These are phyloP conservation scores for Flaveria sonorensis DNA, from an alignment of 129 eudicot species.

Conservation along the genomic window DNA sequence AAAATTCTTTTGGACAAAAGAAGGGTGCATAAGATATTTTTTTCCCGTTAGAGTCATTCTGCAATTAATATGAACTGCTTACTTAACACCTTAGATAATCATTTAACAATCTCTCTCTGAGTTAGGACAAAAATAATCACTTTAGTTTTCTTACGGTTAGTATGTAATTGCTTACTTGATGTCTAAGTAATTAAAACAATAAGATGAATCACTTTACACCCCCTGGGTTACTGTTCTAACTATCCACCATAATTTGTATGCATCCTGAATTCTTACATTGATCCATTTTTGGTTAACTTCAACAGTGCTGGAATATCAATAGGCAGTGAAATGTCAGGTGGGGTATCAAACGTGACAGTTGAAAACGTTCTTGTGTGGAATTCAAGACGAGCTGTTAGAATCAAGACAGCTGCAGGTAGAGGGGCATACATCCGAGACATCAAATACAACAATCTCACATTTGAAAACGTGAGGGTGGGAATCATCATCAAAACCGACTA, in stretches of 20 bases:
- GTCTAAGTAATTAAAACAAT: not conserved
- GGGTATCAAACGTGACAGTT: constrained; percentile 74
- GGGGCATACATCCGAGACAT: constrained; percentile 79
- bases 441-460: constrained; percentile 66
- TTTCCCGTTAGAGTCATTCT: not conserved
- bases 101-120: not conserved
- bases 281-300: constrained; percentile 6
- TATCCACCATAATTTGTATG: not conserved
- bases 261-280: constrained; percentile 9
- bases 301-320: constrained; percentile 91
- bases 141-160: not conserved
- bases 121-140: not conserved
- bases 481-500: constrained; percentile 92
- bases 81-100: not conserved
- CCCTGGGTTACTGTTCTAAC: not conserved
- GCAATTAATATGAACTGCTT: not conserved
- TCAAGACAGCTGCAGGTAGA: constrained; percentile 89
- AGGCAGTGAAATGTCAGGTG: constrained; percentile 97
- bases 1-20: not conserved
- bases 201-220: not conserved
- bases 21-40: not conserved
- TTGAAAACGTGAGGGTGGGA: constrained; percentile 77
- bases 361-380: constrained; percentile 71
- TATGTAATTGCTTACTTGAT: not conserved
- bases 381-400: constrained; percentile 84